Evolutionary conservation across 139 green algal species (phyloP).

Genomic region (Tetradesmus lagerheimii): DNA sequence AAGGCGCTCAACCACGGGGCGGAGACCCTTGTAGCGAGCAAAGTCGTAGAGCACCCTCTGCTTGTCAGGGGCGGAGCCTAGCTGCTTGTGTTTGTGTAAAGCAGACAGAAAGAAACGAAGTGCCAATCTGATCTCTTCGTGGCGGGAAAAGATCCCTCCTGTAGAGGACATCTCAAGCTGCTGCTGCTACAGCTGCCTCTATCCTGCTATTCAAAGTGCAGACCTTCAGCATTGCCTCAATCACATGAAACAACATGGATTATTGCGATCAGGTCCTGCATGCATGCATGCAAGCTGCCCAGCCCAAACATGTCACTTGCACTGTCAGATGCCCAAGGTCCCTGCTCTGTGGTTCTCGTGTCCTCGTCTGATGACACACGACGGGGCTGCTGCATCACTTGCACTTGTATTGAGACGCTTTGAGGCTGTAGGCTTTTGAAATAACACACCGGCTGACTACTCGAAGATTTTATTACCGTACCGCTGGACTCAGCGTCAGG

Average conservation of each 20-base stretch:
- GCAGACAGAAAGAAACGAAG: slow-evolving; percentile 64
- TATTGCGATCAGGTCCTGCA: background rate
- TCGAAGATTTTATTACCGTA: background rate
- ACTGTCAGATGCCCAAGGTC: slow-evolving; percentile 1
- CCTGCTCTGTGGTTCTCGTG: background rate
- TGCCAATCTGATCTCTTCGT: slow-evolving; percentile 66
- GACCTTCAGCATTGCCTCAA: background rate
- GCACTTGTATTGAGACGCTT: too few relatives aligned
- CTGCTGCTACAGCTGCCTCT: slow-evolving; percentile 7
- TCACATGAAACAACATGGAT: background rate
- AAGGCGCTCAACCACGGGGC: slow-evolving; percentile 51
- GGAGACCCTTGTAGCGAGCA: slow-evolving; percentile 54
- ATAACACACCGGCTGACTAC: background rate
- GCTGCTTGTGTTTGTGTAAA: slow-evolving; percentile 65
- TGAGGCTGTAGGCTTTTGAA: background rate
- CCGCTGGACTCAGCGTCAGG: background rate
- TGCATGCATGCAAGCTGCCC: background rate
- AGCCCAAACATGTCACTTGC: background rate
- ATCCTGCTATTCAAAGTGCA: background rate
- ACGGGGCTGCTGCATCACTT: background rate
- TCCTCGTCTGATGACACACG: background rate
- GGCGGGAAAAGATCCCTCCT: slow-evolving; percentile 45
- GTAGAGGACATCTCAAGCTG: background rate
- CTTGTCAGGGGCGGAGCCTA: slow-evolving; percentile 41
- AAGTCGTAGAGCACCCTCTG: slow-evolving; percentile 55